These are phyloP conservation scores for Aspergillus ustus DNA, from an alignment of 2,329 filamentous ascomycete species.

Conservation along the genomic window DNA sequence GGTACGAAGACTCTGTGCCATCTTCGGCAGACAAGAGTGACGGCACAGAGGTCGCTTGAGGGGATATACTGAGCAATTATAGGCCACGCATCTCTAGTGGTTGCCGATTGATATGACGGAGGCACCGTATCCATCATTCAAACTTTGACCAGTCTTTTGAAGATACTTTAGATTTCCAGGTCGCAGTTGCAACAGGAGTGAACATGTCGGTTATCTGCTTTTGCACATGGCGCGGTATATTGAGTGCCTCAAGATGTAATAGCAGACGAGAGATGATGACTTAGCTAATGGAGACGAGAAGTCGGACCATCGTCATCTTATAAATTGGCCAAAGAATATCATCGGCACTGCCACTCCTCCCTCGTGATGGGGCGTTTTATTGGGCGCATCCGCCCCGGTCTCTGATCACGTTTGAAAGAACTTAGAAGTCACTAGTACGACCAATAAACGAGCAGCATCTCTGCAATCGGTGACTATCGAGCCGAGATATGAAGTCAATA, in stretches of 20 bases:
- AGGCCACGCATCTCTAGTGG: constrained; percentile 58
- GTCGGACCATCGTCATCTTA: constrained; percentile 2
- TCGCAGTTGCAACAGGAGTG: background rate
- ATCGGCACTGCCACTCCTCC: constrained; percentile 20
- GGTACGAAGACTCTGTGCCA: constrained; percentile 65
- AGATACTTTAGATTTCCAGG: background rate
- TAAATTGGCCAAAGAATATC: background rate
- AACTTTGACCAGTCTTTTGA: background rate
- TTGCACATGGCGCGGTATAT: background rate
- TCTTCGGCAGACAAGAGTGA: constrained; percentile 59
- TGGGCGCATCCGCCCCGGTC: constrained; percentile 1
- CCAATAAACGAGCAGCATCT: background rate
- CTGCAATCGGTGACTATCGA: background rate
- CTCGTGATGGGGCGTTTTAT: constrained; percentile 17
- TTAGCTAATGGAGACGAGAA: constrained; percentile 5
- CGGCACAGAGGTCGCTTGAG: constrained; percentile 60
- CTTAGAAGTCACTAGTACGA: background rate
- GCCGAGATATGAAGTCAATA: background rate
- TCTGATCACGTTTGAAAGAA: background rate
- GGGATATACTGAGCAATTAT: constrained; percentile 62
- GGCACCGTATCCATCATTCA: constrained; percentile 60
- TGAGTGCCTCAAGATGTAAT: background rate
- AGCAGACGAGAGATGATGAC: background rate
- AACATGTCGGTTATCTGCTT: background rate
- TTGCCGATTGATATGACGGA: constrained; percentile 64